Base-by-base conservation (phyloP, 2,329 filamentous ascomycete species). In the Pseudophaeomoniella oleicola region DNA sequence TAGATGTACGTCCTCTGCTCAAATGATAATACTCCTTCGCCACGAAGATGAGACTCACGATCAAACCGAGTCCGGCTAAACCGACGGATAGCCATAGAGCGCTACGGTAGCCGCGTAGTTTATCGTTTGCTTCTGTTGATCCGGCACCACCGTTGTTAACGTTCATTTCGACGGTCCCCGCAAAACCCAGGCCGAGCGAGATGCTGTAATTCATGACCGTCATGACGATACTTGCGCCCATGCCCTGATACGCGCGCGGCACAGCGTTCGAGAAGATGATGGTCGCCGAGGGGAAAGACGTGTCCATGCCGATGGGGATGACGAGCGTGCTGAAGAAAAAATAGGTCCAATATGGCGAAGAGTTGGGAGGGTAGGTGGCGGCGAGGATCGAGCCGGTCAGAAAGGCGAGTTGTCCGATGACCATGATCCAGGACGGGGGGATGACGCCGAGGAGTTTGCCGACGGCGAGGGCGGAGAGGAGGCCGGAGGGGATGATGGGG, bases 241-340 rank as follows among this genome's bases (percentile, higher is more conserved):
- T 55, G 0, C 69, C 69, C 35, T 72, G 67, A 15, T 72, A 57
- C 4, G 58, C 55, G 2, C 57, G 53, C 2, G 46, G 54, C 18
- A 72, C 67, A 1, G 58, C 60, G 38, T 72, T 69, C 37, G 67
- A 71, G 0, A 67, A 64, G 37, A 72, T 68, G 3, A 72, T 65
- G 39, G 71, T 65, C 0, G 65, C 65, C 0, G 64, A 64, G 0
- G 65, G 62, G 37, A 62, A 69, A 4, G 68, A 57, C 2, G 71
- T 59, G 40, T 72, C 68, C 0, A 65, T 64, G 18, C 62, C 65
- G 44, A 58, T 57, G 0, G 50, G 41, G 16, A 53, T 50, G 5
- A 60, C 42, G 3, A 60, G 37, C 12, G 53, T 50, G 2, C 54
- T 55, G 1, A 52, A 62, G 35, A 71, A 70, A 1, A 50, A 33